phyloP scores from a whole-genome alignment of 2,329 filamentous ascomycete genomes.

The Aspergillus sergii region DNA sequence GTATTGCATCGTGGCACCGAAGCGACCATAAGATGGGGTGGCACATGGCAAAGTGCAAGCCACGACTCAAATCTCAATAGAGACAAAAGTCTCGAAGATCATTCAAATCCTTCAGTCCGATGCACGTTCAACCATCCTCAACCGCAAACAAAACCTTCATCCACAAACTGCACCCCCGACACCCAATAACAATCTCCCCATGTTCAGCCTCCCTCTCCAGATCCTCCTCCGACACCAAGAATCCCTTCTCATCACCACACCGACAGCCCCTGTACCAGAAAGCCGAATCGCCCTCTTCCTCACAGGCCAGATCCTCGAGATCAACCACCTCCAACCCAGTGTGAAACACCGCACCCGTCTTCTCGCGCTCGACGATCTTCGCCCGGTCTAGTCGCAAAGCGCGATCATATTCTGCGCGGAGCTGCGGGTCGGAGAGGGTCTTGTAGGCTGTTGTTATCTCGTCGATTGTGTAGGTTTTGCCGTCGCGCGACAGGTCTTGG shows the following conservation, averaged over 20 bases:
- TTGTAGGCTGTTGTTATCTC: slow-evolving; percentile 62
- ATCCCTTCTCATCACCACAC: slow-evolving; percentile 61
- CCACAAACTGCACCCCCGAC: slow-evolving; percentile 66
- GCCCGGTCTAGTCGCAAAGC: slow-evolving; percentile 40
- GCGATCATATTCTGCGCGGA: slow-evolving; percentile 54
- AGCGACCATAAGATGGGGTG: background rate
- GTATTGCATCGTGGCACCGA: background rate
- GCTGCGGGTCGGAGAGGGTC: slow-evolving; percentile 49
- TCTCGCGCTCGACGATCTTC: slow-evolving; percentile 26
- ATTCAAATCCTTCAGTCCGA: slow-evolving; percentile 25
- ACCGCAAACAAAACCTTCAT: slow-evolving; percentile 62
- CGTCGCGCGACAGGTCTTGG: background rate
- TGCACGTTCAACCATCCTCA: slow-evolving; percentile 27
- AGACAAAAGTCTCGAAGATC: background rate
- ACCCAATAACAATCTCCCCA: slow-evolving; percentile 62
- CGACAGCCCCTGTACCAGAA: slow-evolving; percentile 61
- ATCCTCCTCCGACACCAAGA: slow-evolving; percentile 57
- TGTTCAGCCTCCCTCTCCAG: slow-evolving; percentile 53
- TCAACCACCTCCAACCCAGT: slow-evolving; percentile 61
- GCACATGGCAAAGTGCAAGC: background rate
- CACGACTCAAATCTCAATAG: background rate
- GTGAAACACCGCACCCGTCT: slow-evolving; percentile 43
- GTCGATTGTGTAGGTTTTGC: slow-evolving; percentile 51
- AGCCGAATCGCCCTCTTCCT: slow-evolving; percentile 37
- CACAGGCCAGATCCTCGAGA: slow-evolving; percentile 56